Base-by-base conservation (phyloP, 2,329 filamentous ascomycete genomes). In the Domatiomyces catenatus region DNA sequence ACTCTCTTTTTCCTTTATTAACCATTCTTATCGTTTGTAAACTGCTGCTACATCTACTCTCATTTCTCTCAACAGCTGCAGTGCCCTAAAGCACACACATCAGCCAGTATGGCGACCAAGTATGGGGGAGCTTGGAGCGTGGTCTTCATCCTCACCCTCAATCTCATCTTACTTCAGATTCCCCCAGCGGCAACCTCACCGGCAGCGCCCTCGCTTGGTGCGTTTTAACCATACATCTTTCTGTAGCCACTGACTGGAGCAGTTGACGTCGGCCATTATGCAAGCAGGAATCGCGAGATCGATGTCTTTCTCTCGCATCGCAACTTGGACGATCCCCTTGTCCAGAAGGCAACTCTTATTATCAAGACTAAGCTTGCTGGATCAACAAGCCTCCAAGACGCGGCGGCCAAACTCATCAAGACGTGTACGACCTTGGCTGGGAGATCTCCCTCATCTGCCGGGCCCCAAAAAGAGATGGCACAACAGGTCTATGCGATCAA, bases 401-500 rank as follows among this genome's bases (percentile, higher is more conserved):
- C 47, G 10, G 47, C 47, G 8, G 18, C 19, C 18, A 20, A 24
- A 42, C 47, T 48, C 8, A 20, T 48, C 26, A 19, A 39, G n/a
- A 42, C 32, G 8, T 48, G 47, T 17, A 44, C 36, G 24, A 45
- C 19, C 15, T 20, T 17, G n/a, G 8, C 24, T 12, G 32, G n/a
- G 19, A 19, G 24, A 48, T 8, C 26, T 42, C 20, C 28, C 32
- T 20, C 19, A 48, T 18, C 45, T 26, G 20, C 4, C 20, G 17
- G 18, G 19, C 8, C 18, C 18, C 2, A 18, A 12, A 17, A 48
- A 19, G 47, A 42, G 26, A 39, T 17, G 20, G 47, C 39, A 2
- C 36, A 48, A 26, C 36, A 42, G 47, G 8, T 48, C 8, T 48
- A 48, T 48, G 47, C 26, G 1, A 26, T 48, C 18, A 28, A 39